Percentiles rank a stretch among this genome's conserved stretches.
phyloP scores from a whole-genome alignment of 139 green algal species.

The Chlamydomonas incerta region DNA sequence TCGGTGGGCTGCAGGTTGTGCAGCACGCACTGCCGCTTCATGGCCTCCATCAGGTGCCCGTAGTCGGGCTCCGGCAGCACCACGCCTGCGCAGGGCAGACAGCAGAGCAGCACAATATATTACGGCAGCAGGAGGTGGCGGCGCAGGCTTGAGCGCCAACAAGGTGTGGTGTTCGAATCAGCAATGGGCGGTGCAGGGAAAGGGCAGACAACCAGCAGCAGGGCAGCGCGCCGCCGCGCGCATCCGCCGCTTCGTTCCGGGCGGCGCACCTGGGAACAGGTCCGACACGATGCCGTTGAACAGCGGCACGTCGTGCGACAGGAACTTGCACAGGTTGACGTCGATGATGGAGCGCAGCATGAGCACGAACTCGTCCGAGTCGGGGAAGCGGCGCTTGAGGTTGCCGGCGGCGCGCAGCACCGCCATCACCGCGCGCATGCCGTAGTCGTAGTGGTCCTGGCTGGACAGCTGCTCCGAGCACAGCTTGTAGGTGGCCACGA shows the following conservation, averaged over 20 bases:
- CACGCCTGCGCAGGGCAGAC: constrained; percentile 49
- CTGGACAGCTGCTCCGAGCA: constrained; percentile 87
- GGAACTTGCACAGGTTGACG: constrained; percentile 90
- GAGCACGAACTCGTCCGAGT: constrained; percentile 78
- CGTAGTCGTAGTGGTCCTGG: constrained; percentile 86
- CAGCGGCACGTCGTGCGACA: constrained; percentile 85
- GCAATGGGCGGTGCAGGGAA: too few species aligned
- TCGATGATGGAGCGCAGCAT: constrained; percentile 84
- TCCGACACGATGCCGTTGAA: constrained; percentile 83
- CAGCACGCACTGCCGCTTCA: constrained; percentile 69
- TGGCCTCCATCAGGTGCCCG: constrained; percentile 60
- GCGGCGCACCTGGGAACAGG: constrained; percentile 72
- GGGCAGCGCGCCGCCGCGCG: too few species aligned
- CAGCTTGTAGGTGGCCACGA: constrained; percentile 88
- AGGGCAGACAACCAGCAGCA: too few species aligned
- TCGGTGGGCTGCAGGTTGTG: constrained; percentile 77
- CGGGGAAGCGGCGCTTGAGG: constrained; percentile 65
- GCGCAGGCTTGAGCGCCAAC: too few species aligned
- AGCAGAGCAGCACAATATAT: too few species aligned
- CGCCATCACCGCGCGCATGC: constrained; percentile 85
- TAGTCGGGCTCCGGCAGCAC: constrained; percentile 74
- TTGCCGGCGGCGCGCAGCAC: constrained; percentile 79
- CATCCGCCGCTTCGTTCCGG: too few species aligned
- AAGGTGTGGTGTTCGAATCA: too few species aligned
- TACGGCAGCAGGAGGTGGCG: too few species aligned